Base-by-base conservation (phyloP, 768 basidiomycete species). In the Podaxis sp. region DNA sequence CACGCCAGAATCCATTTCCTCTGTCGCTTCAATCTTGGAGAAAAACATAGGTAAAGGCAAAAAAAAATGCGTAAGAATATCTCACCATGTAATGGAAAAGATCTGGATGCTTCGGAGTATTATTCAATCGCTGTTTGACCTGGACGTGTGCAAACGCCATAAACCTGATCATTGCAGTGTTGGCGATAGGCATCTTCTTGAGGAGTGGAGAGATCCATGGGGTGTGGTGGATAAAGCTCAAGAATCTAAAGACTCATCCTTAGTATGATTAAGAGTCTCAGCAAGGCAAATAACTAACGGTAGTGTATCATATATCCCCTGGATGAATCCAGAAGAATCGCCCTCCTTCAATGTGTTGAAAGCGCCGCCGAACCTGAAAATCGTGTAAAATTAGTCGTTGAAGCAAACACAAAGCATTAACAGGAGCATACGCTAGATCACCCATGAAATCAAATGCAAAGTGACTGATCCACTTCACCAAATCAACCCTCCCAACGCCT, bases 391-490 rank as follows among this genome's bases (percentile, higher is more conserved):
- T 5, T 22, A 30, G 24, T 22, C 39, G 12, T 30, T 52, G 11
- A 28, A 62, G 51, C 13, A 46, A 39, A 19, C 19, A 42, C 12
- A 11, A 17, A 8, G 42, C 44, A 58, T 46, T 51, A 2, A 64
- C 49, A 28, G 19, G 48, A 8, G 66, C 72, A 39, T 65, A 78
- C 76, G 75, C 76, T 30, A 79, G 68, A 59, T 78, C 76, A 11
- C 76, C 75, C 69, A 78, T 75, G 40, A 79, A 71, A 59, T 79
- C 78, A 60, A 72, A 73, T n/a, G 57, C 68, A 46, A 68, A 68
- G 54, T 66, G 67, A 19, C 40, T 70, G 39, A 53, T 39, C 62
- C 59, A 66, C 19, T 64, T 61, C 24, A 61, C 61, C 6, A 58
- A 61, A 28, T 69, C 70, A 13, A 59, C 65, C 12, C 67, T 67